Conservation (phyloP, 2,329 filamentous ascomycete genomes). For the Ophiostoma novo-ulmi region DNA sequence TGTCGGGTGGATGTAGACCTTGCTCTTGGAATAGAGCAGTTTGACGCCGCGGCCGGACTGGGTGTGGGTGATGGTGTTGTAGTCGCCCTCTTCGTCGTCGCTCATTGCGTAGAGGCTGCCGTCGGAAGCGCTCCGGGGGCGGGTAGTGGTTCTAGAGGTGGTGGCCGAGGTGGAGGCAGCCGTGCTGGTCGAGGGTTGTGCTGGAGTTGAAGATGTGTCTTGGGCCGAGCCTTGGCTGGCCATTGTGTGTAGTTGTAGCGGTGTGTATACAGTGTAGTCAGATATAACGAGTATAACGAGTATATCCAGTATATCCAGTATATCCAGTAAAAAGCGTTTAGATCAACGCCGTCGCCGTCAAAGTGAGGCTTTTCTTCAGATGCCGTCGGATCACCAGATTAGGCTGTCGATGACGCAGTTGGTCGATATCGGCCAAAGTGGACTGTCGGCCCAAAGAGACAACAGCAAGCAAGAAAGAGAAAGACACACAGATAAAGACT, state of each 20-base stretch:
- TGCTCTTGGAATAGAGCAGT: conserved; percentile 92
- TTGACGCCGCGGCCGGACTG: conserved; percentile 80
- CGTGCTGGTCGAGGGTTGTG: background rate
- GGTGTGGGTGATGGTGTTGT: conserved; percentile 84
- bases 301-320: background rate
- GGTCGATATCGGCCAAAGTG: background rate
- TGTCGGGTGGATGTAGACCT: conserved; percentile 95
- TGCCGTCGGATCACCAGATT: background rate
- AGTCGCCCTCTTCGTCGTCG: conserved; percentile 92
- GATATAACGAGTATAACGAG: background rate
- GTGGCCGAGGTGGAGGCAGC: background rate
- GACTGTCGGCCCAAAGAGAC: no score
- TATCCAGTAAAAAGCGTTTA: no score
- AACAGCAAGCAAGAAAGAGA: no score
- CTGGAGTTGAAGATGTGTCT: background rate
- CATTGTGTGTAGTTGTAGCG: background rate
- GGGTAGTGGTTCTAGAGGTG: background rate
- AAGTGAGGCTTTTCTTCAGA: background rate
- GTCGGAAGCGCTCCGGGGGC: conserved; percentile 53
- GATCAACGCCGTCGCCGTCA: background rate
- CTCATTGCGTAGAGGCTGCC: conserved; percentile 93
- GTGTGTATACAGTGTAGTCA: background rate
- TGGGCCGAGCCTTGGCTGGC: conserved; percentile 6
- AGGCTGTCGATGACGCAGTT: background rate
- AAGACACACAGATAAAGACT: background rate